phyloP scores from a whole-genome alignment of 2,329 filamentous ascomycete genomes.

The Capronia coronata region DNA sequence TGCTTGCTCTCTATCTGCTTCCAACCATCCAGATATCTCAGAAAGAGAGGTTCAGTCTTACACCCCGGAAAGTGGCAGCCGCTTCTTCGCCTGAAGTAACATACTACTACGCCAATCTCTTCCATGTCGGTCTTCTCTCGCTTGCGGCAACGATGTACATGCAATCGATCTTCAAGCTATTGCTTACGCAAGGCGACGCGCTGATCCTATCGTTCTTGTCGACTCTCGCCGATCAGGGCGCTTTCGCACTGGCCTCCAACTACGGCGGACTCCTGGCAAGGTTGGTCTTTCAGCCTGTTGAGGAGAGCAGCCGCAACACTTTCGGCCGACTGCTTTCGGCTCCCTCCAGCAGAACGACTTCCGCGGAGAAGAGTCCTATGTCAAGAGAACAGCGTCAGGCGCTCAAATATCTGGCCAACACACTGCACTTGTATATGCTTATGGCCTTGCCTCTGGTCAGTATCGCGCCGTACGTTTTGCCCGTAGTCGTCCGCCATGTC shows the following conservation, averaged over 20 bases:
- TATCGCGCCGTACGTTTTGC: slow-evolving; percentile 69
- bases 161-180: slow-evolving; percentile 83
- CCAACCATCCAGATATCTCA: slow-evolving; percentile 54
- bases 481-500: slow-evolving; percentile 65
- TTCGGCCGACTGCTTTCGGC: slow-evolving; percentile 68
- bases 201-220: slow-evolving; percentile 76
- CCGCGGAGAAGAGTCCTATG: neutral
- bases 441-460: slow-evolving; percentile 62
- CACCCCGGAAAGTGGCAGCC: slow-evolving; percentile 40
- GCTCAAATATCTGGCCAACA: slow-evolving; percentile 36
- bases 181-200: slow-evolving; percentile 90
- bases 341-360: neutral
- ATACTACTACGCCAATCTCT: slow-evolving; percentile 51
- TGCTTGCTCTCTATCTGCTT: slow-evolving; percentile 64
- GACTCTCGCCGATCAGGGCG: slow-evolving; percentile 72
- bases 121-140: slow-evolving; percentile 63
- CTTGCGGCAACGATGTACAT: slow-evolving; percentile 77
- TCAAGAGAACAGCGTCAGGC: slow-evolving; percentile 7
- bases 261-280: slow-evolving; percentile 85
- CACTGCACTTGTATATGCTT: slow-evolving; percentile 68
- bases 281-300: slow-evolving; percentile 87
- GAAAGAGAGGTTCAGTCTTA: slow-evolving; percentile 61
- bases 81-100: slow-evolving; percentile 10
- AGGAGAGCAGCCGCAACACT: slow-evolving; percentile 84
- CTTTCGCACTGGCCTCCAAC: slow-evolving; percentile 89